A percentile compares a stretch with the other conserved stretches of the same genome.
These are phyloP conservation scores for Penicillium sp. DNA, from an alignment of 2,329 filamentous ascomycete species.

Conservation along the genomic window DNA sequence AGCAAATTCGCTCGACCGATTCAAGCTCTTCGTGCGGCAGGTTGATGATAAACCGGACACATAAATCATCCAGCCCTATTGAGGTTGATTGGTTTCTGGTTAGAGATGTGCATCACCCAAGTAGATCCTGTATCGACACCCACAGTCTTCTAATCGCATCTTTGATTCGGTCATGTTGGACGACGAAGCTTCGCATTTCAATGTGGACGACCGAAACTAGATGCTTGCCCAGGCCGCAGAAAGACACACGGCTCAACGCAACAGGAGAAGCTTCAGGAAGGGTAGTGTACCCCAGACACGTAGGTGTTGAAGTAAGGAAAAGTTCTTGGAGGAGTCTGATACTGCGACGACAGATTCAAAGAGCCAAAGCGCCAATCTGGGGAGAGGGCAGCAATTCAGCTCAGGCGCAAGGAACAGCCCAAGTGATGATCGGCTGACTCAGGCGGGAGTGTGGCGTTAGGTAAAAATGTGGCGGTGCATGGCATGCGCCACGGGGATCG, in stretches of 20 bases:
- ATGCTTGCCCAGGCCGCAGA: conserved; percentile 23
- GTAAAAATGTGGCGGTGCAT: conserved; percentile 14
- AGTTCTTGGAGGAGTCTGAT: neutral
- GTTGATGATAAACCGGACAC: conserved; percentile 97
- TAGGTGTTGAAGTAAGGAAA: neutral
- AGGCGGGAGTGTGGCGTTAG: conserved; percentile 14
- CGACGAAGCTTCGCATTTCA: conserved; percentile 64
- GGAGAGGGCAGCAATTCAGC: conserved; percentile 6
- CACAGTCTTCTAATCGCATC: conserved; percentile 90
- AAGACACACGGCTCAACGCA: conserved; percentile 22
- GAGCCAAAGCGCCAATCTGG: conserved; percentile 6
- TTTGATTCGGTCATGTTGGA: conserved; percentile 72
- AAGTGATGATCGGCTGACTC: conserved; percentile 23
- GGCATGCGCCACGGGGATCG: conserved; percentile 20
- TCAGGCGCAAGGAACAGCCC: conserved; percentile 14
- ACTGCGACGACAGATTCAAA: neutral
- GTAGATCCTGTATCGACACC: conserved; percentile 31
- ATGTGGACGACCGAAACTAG: conserved; percentile 27
- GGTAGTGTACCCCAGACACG: conserved; percentile 13
- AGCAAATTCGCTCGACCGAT: conserved; percentile 91
- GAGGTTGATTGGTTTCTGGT: conserved; percentile 22
- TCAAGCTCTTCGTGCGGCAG: conserved; percentile 87
- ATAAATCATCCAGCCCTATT: conserved; percentile 92
- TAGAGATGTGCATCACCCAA: conserved; percentile 7
- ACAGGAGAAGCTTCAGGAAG: conserved; percentile 30